Base-by-base conservation (phyloP, 805 yeast species). In the Nakazawaea ishiwadae region DNA sequence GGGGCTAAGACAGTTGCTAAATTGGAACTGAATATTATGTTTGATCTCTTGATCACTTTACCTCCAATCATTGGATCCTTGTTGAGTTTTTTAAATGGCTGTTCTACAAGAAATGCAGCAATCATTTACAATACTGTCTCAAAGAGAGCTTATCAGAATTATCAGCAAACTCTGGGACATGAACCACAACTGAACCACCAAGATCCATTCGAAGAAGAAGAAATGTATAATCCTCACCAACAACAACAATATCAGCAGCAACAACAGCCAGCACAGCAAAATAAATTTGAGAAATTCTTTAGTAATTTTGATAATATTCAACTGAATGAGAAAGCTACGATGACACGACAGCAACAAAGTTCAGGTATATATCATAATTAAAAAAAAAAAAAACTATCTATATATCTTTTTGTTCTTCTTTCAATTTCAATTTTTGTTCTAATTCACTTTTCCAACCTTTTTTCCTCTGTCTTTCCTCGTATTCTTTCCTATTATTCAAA, bases 21-120 rank as follows among this genome's bases (percentile, higher is more conserved):
- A 52, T 69, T 91, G 77, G 79, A 85, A 44, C 82, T 82, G 12
- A 85, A 90, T 54, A 84, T 89, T 30, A 54, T 76, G 10, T 58
- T 87, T 44, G 97, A 91, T 58, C 67, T 90, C 23, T 50, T 84
- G 30, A 77, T 90, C 29, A 72, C 90, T 2, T 65, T 91, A 26
- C 81, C 91, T 0, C 98, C 98, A 0, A 50, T 89, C 4, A 58
- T 91, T 26, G 98, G 98, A 1, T 68, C 80, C 2, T 62, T 89
- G 28, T 73, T 89, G 41, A 65, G 85, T 10, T 90, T 96, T 91
- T 45, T 90, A 58, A 77, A 87, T 54, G 85, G 81, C 2, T 85
- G 96, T 55, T 85, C 95, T 6, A 86, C 96, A 0, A 68, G 96
- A 53, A 90, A 91, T 58, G 95, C 96, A 0, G 90, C 91, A 0